Conservation (phyloP, 169 alveolate species). For the Eimeria sp. region DNA sequence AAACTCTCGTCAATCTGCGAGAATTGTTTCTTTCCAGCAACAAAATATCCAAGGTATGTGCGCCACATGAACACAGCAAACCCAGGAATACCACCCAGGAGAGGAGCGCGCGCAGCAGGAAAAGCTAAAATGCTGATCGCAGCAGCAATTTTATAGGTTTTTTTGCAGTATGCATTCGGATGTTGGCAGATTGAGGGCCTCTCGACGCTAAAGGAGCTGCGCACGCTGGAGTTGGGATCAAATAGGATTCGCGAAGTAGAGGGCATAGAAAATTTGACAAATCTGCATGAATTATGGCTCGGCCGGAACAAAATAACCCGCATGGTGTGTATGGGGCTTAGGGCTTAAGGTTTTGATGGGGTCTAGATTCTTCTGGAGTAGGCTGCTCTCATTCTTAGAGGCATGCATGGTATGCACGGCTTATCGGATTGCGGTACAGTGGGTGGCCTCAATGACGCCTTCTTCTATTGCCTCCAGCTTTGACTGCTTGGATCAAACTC, state of each 20-base stretch:
- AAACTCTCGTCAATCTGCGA: constrained; percentile 78
- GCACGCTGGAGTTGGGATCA: constrained; percentile 86
- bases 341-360: neutral
- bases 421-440: neutral
- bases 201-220: constrained; percentile 78
- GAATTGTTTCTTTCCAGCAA: constrained; percentile 86
- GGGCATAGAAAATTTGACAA: constrained; percentile 31
- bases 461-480: neutral
- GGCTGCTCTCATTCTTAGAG: neutral
- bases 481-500: neutral
- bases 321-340: constrained; percentile 51
- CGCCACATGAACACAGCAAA: neutral
- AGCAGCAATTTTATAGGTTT: neutral
- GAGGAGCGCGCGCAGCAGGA: constrained; percentile 22
- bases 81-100: neutral
- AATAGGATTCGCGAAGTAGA: constrained; percentile 83
- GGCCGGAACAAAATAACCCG: constrained; percentile 92
- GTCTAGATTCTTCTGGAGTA: neutral
- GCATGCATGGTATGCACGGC: neutral
- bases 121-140: neutral
- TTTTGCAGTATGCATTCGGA: neutral
- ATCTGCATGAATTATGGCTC: constrained; percentile 92
- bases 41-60: constrained; percentile 83
- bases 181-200: constrained; percentile 82
- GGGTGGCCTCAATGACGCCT: neutral